phyloP scores from a whole-genome alignment of 2,329 filamentous ascomycete genomes.

The Colletotrichum kahawae region DNA sequence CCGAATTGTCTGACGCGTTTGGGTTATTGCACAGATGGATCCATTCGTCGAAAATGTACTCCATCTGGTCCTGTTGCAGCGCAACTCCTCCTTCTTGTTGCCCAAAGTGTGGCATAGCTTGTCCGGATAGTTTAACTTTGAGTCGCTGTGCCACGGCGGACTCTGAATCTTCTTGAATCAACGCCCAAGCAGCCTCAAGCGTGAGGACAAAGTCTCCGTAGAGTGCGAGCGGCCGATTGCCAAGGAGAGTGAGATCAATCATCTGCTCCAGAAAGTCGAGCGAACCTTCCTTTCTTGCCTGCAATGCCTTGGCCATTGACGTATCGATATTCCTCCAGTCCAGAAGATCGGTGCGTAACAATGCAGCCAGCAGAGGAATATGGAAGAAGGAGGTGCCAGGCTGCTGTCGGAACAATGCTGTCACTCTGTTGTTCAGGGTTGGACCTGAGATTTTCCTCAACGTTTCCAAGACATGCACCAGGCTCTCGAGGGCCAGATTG shows the following conservation, averaged over 20 bases:
- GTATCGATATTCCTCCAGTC: constrained; percentile 71
- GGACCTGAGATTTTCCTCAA: constrained; percentile 64
- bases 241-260: constrained; percentile 79
- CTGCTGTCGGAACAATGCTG: constrained; percentile 61
- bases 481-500: constrained; percentile 63
- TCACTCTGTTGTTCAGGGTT: constrained; percentile 59
- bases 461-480: constrained; percentile 67
- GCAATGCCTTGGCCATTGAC: constrained; percentile 75
- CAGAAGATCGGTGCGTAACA: constrained; percentile 64
- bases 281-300: constrained; percentile 72
- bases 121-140: constrained; percentile 63
- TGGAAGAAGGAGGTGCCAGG: constrained; percentile 61
- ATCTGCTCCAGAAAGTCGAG: constrained; percentile 82
- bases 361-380: constrained; percentile 60
- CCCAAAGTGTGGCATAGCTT: constrained; percentile 52
- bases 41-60: constrained; percentile 98
- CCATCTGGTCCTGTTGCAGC: constrained; percentile 77
- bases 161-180: constrained; percentile 76
- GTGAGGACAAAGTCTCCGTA: constrained; percentile 87
- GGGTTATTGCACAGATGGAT: constrained; percentile 79
- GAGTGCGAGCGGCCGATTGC: constrained; percentile 76
- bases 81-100: background rate
- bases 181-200: constrained; percentile 79
- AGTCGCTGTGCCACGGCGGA: constrained; percentile 71
- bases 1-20: constrained; percentile 74